A percentile compares a stretch with the other conserved stretches of the same genome.
phyloP scores from a whole-genome alignment of 306 rosid species.

The Morella rubra region DNA sequence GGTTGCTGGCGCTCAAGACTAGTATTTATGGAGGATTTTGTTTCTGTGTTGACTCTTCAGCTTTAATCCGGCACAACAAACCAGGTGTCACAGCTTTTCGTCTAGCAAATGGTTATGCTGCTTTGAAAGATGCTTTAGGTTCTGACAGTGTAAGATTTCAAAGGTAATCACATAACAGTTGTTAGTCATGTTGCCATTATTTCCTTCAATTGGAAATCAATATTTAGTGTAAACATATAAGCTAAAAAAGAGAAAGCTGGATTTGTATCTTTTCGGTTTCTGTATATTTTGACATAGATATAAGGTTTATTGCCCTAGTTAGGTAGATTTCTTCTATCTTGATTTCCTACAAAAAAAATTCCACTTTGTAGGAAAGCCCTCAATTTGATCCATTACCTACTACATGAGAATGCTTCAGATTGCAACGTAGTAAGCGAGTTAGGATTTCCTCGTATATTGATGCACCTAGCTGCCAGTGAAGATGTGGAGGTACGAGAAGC shows the following conservation, averaged over 20 bases:
- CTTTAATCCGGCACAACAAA: slow-evolving; percentile 82
- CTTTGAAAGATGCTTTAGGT: slow-evolving; percentile 67
- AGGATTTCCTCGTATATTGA: slow-evolving; percentile 70
- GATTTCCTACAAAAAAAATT: slow-evolving; percentile 5
- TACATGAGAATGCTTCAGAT: slow-evolving; percentile 67
- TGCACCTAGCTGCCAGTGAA: slow-evolving; percentile 74
- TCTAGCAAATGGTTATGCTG: slow-evolving; percentile 87
- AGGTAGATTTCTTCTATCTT: neutral
- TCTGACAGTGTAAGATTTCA: slow-evolving; percentile 86
- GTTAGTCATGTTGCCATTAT: neutral
- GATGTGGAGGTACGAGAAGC: slow-evolving; percentile 83
- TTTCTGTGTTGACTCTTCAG: slow-evolving; percentile 43
- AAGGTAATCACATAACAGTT: slow-evolving; percentile 50
- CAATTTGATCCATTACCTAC: slow-evolving; percentile 74
- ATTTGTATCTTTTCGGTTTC: neutral
- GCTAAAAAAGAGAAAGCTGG: neutral
- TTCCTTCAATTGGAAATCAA: neutral
- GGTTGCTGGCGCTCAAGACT: neutral
- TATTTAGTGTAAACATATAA: neutral
- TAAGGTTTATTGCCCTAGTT: neutral
- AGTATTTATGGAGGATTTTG: slow-evolving; percentile 16
- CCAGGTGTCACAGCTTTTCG: slow-evolving; percentile 73
- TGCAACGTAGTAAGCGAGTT: slow-evolving; percentile 54
- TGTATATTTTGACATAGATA: neutral
- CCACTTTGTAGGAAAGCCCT: slow-evolving; percentile 78